Evolutionary conservation across 805 yeast genomes (phyloP), one percentile per base, ranked within the genome.

Genomic region (Yamadazyma tumulicola): DNA sequence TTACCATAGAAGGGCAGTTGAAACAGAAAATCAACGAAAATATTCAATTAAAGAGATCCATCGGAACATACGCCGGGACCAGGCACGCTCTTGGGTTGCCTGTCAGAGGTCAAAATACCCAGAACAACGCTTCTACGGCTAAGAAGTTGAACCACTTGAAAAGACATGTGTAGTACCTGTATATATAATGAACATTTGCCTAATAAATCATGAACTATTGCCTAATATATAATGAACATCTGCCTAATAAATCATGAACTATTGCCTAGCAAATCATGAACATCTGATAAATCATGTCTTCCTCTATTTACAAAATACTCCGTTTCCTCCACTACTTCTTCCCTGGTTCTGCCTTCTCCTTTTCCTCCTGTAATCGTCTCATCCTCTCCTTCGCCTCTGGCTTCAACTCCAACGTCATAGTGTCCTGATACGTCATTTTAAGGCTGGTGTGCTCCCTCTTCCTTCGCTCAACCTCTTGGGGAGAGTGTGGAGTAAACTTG

Each of bases 111-210:
- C 97, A 93, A 70, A 74, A 82, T 42, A 93, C 98, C 12, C 79
- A 86, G 67, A 85, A 83, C 44, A 93, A 93, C 56, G 95, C 95
- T 21, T 72, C 74, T 55, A 91, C 96, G 17, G 98, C 97, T 14
- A 80, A 79, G 66, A 80, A 78, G 59, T 74, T 91, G 61, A 91
- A 91, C 64, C 79, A 75, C 51, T 60, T 85, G 32, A 82, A 85
- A 44, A 81, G 93, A 69, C 45, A 43, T 30, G 27, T 34, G 29
- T 43, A 38, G 19, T 24, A 38, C 29, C 32, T 38, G 45, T 41
- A 38, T 28, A 41, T 38, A 39, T 30, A 9, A 11, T 11, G 7
- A 8, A 25, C n/a, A n/a, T n/a, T n/a, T n/a, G n/a, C n/a, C n/a
- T n/a, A n/a, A n/a, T n/a, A n/a, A 21, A 10, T 10, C n/a, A 21